A percentile compares a stretch with the other conserved stretches of the same genome.
Conservation (phyloP, 805 yeast genomes). For the Spencermartinsiella europaea region DNA sequence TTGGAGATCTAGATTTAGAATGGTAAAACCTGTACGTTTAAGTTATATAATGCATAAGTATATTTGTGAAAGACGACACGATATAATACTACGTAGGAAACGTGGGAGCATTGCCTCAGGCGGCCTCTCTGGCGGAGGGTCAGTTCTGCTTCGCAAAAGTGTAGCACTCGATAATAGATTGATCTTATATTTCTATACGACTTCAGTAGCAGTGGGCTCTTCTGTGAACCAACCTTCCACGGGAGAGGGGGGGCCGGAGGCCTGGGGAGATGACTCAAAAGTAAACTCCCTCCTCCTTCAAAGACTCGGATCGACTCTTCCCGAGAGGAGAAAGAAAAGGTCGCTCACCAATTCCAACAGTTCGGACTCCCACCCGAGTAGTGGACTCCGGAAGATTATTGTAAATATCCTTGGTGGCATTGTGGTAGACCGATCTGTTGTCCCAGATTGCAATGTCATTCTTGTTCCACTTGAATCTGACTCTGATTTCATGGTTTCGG, state of each 20-base stretch:
- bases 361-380: conserved; percentile 27
- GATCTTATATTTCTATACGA: no score
- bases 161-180: no score
- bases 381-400: conserved; percentile 11
- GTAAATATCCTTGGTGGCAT: conserved; percentile 53
- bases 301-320: conserved; percentile 11
- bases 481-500: conserved; percentile 32
- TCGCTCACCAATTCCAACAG: conserved; percentile 28
- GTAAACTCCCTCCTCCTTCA: conserved; percentile 8
- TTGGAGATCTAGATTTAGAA: conserved; percentile 43
- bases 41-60: no score
- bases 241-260: no score
- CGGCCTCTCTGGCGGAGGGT: no score
- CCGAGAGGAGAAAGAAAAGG: conserved; percentile 27
- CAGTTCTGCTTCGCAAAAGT: no score
- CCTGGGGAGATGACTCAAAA: no score
- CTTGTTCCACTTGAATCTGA: conserved; percentile 51
- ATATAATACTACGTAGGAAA: no score
- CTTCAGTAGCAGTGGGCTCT: no score
- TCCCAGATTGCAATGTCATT: conserved; percentile 74
- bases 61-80: no score
- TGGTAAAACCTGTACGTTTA: conserved; percentile 33
- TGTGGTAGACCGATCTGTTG: conserved; percentile 59
- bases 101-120: no score
- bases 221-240: no score